Evolutionary conservation across 495 filamentous ascomycete genomes (phyloP).

Genomic region (Penicillium bialowiezense): DNA sequence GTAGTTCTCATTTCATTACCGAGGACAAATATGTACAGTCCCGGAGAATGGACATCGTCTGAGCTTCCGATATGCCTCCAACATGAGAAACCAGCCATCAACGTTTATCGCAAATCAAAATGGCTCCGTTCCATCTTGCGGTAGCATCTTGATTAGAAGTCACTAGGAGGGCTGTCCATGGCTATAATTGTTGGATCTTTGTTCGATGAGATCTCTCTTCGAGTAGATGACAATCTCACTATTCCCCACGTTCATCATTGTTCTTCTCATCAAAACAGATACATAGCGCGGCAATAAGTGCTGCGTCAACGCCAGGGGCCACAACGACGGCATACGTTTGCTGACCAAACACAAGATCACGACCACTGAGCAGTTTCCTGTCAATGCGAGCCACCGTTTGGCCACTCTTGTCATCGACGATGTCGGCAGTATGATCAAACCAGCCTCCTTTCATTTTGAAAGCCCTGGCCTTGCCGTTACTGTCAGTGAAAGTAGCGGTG

Average conservation of each 20-base stretch:
- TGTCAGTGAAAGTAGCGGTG: constrained; percentile 26
- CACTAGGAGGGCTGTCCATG: too few species aligned
- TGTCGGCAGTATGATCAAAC: constrained; percentile 26
- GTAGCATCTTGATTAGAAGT: too few species aligned
- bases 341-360: constrained; percentile 53
- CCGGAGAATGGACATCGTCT: too few species aligned
- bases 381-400: constrained; percentile 52
- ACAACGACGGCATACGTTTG: constrained; percentile 59
- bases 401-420: constrained; percentile 36
- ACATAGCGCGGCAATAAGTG: constrained; percentile 57
- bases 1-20: too few species aligned
- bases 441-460: constrained; percentile 29
- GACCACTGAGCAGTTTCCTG: constrained; percentile 50
- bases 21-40: too few species aligned
- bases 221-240: neutral
- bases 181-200: too few species aligned
- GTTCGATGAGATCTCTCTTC: too few species aligned
- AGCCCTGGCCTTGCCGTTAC: constrained; percentile 9
- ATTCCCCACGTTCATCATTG: constrained; percentile 32
- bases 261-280: constrained; percentile 63
- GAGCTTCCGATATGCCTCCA: too few species aligned
- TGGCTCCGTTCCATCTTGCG: too few species aligned
- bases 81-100: too few species aligned
- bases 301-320: constrained; percentile 59
- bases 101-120: too few species aligned